A percentile compares a stretch with the other conserved stretches of the same genome.
Evolutionary conservation across 306 rosid species (phyloP).

Genomic region (barrel medic (Medicago truncatula)): MtrunA17r5.0-ANR NC_053043.1:512001-512500

Average conservation of each 20-base stretch:
- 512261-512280: slow-evolving; percentile 9
- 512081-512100: neutral
- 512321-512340: slow-evolving; percentile 30
- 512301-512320: slow-evolving; percentile 11
- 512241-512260: neutral
- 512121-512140: neutral
- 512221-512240: neutral
- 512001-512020: neutral
- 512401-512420: neutral
- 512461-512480: neutral
- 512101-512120: neutral
- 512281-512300: neutral
- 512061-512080: neutral
- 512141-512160: neutral
- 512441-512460: slow-evolving; percentile 10
- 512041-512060: neutral
- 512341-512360: slow-evolving; percentile 29
- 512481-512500: slow-evolving; percentile 7
- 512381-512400: neutral
- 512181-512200: neutral
- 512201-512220: neutral
- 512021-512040: neutral
- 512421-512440: neutral
- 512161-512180: neutral
- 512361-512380: slow-evolving; percentile 2